Percentiles rank a stretch among this genome's conserved stretches.
These are phyloP conservation scores for Phytophthora colocasiae DNA, from an alignment of 352 stramenopile genomes.

Conservation along the genomic window DNA sequence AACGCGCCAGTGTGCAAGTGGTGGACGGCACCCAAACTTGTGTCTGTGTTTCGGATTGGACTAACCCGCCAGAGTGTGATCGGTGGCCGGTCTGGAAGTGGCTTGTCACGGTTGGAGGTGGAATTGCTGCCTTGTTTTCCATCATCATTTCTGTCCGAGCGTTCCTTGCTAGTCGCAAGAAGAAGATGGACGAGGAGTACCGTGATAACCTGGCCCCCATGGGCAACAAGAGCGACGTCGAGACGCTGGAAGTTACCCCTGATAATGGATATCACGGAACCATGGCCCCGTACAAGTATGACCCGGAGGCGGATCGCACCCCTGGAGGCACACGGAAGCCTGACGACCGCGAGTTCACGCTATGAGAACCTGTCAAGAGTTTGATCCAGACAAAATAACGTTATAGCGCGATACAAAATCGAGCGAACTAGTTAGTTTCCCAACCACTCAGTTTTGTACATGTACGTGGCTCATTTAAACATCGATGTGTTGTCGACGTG, in stretches of 20 bases:
- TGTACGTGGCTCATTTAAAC: constrained; percentile 7
- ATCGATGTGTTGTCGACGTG: constrained; percentile 5
- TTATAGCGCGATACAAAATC: constrained; percentile 27
- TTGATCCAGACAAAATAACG: constrained; percentile 28
- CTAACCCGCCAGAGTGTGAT: constrained; percentile 60
- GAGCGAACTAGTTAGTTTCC: constrained; percentile 30
- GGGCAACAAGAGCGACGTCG: constrained; percentile 38
- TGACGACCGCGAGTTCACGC: constrained; percentile 49
- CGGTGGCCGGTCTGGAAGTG: constrained; percentile 63
- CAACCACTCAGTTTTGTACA: constrained; percentile 11
- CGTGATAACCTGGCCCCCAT: constrained; percentile 20
- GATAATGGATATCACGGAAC: constrained; percentile 32
- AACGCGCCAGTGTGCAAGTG: constrained; percentile 52
- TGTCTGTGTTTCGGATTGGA: constrained; percentile 72
- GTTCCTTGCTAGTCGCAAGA: constrained; percentile 52
- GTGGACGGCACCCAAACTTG: constrained; percentile 51
- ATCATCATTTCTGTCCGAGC: constrained; percentile 62
- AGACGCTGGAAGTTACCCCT: constrained; percentile 45
- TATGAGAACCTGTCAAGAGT: constrained; percentile 19
- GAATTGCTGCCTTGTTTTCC: constrained; percentile 64
- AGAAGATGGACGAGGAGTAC: constrained; percentile 31
- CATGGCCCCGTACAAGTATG: constrained; percentile 38
- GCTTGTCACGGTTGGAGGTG: constrained; percentile 62
- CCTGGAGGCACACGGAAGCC: constrained; percentile 26
- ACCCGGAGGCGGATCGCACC: constrained; percentile 30